Evolutionary conservation across 176 grass and related monocot species (phyloP).

Genomic region (Calamus simplicifolius): DNA sequence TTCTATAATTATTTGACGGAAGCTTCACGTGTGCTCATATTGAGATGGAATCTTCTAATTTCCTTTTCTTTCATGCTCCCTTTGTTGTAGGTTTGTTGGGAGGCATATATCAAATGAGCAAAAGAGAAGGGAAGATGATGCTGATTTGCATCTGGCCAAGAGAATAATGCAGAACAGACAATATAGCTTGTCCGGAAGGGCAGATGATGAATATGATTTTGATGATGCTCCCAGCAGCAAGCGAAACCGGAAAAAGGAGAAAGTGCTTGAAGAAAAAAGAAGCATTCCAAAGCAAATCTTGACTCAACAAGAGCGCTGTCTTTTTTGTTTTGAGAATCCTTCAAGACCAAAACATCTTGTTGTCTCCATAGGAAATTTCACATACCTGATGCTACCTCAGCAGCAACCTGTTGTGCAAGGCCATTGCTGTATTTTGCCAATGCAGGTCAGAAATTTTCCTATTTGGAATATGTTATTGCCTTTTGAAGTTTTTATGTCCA

Average conservation of each 20-base stretch:
- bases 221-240: constrained; percentile 71
- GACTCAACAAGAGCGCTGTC: constrained; percentile 79
- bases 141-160: constrained; percentile 67
- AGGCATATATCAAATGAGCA: constrained; percentile 36
- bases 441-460: constrained; percentile 56
- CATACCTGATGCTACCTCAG: constrained; percentile 86
- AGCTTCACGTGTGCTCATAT: no score
- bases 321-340: constrained; percentile 94
- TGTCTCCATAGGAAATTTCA: constrained; percentile 90
- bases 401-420: constrained; percentile 66
- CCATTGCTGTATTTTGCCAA: constrained; percentile 80
- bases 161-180: constrained; percentile 74
- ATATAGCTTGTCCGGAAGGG: constrained; percentile 57
- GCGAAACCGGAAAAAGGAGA: constrained; percentile 48
- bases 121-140: constrained; percentile 80
- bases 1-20: no score
- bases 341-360: constrained; percentile 93
- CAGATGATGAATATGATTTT: constrained; percentile 97
- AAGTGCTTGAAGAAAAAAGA: constrained; percentile 30
- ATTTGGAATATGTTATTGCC: neutral
- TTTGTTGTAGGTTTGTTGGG: constrained; percentile 35
- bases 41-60: neutral
- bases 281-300: constrained; percentile 25
- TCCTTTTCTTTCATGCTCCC: constrained; percentile 6
- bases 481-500: neutral